phyloP scores from a whole-genome alignment of 2,329 filamentous ascomycete genomes.

The Colletotrichum viniferum region DNA sequence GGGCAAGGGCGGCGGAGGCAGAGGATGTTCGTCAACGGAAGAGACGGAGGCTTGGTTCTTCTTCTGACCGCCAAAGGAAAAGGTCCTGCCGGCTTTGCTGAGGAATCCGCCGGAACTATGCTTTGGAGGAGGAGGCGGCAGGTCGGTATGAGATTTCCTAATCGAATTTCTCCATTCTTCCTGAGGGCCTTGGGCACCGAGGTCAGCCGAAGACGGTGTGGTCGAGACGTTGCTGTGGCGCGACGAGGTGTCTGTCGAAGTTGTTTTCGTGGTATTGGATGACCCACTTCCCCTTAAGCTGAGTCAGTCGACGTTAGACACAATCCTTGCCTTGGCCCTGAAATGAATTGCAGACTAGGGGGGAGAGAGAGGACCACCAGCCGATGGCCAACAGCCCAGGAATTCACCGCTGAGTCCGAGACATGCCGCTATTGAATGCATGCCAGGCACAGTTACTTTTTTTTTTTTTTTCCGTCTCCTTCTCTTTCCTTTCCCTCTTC shows the following conservation, averaged over 20 bases:
- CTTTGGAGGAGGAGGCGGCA: slow-evolving; percentile 50
- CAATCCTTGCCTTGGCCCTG: slow-evolving; percentile 23
- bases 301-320: slow-evolving; percentile 39
- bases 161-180: slow-evolving; percentile 43
- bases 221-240: slow-evolving; percentile 68
- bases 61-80: slow-evolving; percentile 63
- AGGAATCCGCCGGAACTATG: slow-evolving; percentile 52
- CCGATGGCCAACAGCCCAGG: neutral
- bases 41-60: slow-evolving; percentile 47
- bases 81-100: slow-evolving; percentile 61
- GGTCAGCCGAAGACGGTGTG: slow-evolving; percentile 61
- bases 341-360: slow-evolving; percentile 23
- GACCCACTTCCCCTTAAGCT: slow-evolving; percentile 60
- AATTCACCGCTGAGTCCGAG: slow-evolving; percentile 17
- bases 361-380: slow-evolving; percentile 14
- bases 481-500: neutral
- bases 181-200: slow-evolving; percentile 35
- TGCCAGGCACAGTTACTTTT: neutral
- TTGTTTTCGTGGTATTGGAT: slow-evolving; percentile 65
- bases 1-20: slow-evolving; percentile 41
- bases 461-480: neutral
- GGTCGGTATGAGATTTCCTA: slow-evolving; percentile 44
- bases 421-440: slow-evolving; percentile 21
- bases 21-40: slow-evolving; percentile 39
- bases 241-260: slow-evolving; percentile 64